phyloP scores from a whole-genome alignment of 441 rosid genomes.

The Breynia disticha region DNA sequence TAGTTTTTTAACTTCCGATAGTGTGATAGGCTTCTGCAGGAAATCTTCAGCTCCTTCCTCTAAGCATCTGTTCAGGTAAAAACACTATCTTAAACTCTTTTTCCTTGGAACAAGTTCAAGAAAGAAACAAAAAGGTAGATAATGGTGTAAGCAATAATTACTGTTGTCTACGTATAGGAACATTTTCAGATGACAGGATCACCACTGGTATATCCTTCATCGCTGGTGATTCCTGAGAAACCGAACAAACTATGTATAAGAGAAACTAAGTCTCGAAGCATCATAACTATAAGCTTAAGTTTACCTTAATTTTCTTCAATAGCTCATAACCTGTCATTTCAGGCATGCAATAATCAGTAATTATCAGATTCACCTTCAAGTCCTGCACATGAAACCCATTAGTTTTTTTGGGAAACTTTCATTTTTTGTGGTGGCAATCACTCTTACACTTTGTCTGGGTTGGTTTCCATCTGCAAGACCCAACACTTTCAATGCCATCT shows the following conservation, averaged over 20 bases:
- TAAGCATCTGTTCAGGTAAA: slow-evolving; percentile 32
- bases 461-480: slow-evolving; percentile 23
- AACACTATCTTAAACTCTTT: background rate
- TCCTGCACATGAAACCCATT: slow-evolving; percentile 20
- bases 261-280: background rate
- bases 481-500: slow-evolving; percentile 53
- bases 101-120: background rate
- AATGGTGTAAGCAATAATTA: background rate
- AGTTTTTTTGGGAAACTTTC: slow-evolving; percentile 7
- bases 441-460: background rate
- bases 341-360: slow-evolving; percentile 73
- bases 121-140: background rate
- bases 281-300: background rate
- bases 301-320: slow-evolving; percentile 34
- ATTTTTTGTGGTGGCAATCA: background rate
- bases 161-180: slow-evolving; percentile 35
- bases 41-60: slow-evolving; percentile 66
- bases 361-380: slow-evolving; percentile 45
- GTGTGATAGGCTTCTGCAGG: slow-evolving; percentile 42
- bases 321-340: slow-evolving; percentile 76
- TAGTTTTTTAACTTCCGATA: slow-evolving; percentile 44
- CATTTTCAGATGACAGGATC: slow-evolving; percentile 52
- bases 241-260: background rate
- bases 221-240: slow-evolving; percentile 29
- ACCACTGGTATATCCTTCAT: slow-evolving; percentile 49